Base-by-base conservation (phyloP, 345 rosid genomes). In the Eucalyptus melliodora region DNA sequence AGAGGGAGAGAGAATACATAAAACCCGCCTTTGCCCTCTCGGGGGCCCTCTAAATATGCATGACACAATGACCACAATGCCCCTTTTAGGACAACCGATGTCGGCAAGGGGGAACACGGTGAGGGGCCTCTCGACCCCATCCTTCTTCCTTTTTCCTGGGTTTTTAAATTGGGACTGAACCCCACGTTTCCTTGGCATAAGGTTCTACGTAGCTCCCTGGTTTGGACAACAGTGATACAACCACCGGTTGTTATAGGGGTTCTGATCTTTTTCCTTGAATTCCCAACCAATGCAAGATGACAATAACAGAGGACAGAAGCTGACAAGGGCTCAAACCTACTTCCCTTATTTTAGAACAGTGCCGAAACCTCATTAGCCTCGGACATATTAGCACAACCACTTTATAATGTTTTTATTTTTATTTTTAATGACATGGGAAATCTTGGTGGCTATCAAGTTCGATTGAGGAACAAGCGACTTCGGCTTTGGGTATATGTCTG, bases 171-270 rank as follows among this genome's bases (percentile, higher is more conserved):
- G 42, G 81, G 87, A 83, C 47, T 26, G 37, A 31, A 4, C 87
- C 87, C 89, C 87, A 53, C n/a, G 21, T 16, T 77, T 12, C 86
- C 49, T 30, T 30, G 27, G 37, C 37, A 50, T 16, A 19, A 47
- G 53, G 42, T 17, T n/a, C 45, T 50, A 10, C 42, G 60, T 37
- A 86, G 62, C 42, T 42, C 85, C 51, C 62, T 51, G 16, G 50
- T 44, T 37, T 30, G 30, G 86, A 50, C 50, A 81, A 62, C 89
- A 87, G 55, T 86, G 51, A 37, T 27, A 34, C 91, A 91, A 89
- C 93, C 87, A 90, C 94, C 87, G 81, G 92, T 56, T 92, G 91
- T 69, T 89, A 37, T 81, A 49, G 47, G 86, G 87, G 86, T 86
- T 86, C 3, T 47, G 87, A 47, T 86, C 85, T 83, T 49, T 62